phyloP scores from a whole-genome alignment of 1,284 basidiomycete genomes.

The Wallemia ichthyophaga region DNA sequence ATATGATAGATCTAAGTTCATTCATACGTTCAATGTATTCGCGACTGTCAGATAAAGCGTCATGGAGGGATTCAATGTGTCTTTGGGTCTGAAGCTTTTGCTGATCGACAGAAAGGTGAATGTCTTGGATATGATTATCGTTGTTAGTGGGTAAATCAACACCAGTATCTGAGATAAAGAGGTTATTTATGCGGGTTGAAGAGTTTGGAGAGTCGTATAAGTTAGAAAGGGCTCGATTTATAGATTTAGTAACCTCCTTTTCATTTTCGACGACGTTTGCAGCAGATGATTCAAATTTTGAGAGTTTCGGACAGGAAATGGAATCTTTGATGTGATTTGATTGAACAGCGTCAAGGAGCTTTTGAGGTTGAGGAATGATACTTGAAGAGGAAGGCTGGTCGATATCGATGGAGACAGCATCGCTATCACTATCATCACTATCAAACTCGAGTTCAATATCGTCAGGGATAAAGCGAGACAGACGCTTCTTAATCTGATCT shows the following conservation, averaged over 20 bases:
- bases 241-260: not conserved
- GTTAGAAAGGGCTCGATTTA: not conserved
- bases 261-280: not conserved
- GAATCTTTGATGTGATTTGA: not conserved
- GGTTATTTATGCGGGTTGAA: not conserved
- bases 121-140: not conserved
- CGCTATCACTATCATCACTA: not conserved
- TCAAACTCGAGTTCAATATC: not conserved
- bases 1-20: not conserved
- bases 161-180: not conserved
- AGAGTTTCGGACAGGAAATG: not conserved
- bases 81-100: not conserved
- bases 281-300: not conserved
- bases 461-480: not conserved
- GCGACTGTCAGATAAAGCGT: not conserved
- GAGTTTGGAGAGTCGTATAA: not conserved
- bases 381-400: not conserved
- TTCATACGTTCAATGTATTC: constrained; percentile 1
- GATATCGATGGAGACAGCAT: not conserved
- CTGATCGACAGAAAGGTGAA: not conserved
- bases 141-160: not conserved
- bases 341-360: not conserved
- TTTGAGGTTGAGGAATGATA: not conserved
- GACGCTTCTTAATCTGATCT: not conserved
- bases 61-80: not conserved